Conservation (phyloP, 176 grass and related monocot species). For the Zea luxurians region DNA sequence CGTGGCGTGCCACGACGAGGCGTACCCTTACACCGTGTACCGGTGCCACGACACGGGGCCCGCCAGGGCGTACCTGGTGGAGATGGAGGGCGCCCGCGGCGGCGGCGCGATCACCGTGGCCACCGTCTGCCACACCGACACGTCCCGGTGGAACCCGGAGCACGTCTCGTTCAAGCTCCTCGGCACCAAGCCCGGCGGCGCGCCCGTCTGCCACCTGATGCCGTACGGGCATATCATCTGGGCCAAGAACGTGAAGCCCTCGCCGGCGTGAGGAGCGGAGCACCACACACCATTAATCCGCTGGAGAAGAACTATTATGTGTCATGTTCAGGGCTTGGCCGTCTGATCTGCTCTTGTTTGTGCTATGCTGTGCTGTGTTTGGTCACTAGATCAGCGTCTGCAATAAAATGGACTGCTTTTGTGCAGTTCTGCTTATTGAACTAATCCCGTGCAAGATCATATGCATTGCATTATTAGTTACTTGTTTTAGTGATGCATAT, state of each 20-base stretch:
- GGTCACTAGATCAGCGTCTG: background rate
- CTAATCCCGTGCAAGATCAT: background rate
- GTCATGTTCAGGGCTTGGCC: background rate
- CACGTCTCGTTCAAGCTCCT: constrained; percentile 60
- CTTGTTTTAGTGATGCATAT: no score
- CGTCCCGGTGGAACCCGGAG: constrained; percentile 47
- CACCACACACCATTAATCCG: background rate
- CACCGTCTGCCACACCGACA: constrained; percentile 56
- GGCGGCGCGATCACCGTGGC: constrained; percentile 23
- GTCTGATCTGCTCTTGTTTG: constrained; percentile 20
- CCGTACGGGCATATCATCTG: constrained; percentile 52
- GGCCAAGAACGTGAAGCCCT: constrained; percentile 42
- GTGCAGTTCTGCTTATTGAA: background rate
- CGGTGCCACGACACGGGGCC: constrained; percentile 49
- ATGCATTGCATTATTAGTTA: no score
- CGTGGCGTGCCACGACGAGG: constrained; percentile 53
- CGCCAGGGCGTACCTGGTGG: constrained; percentile 48
- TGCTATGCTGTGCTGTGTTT: background rate
- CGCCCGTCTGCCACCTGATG: constrained; percentile 55
- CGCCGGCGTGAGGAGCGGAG: background rate
- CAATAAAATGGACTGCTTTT: constrained; percentile 27
- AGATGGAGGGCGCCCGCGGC: constrained; percentile 30
- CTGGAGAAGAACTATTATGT: no score
- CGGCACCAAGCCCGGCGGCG: constrained; percentile 41
- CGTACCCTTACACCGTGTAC: constrained; percentile 55